Percentiles rank a stretch among this genome's conserved stretches.
Conservation (phyloP, 257 asterid species). For the Solanum etuberosum region DNA sequence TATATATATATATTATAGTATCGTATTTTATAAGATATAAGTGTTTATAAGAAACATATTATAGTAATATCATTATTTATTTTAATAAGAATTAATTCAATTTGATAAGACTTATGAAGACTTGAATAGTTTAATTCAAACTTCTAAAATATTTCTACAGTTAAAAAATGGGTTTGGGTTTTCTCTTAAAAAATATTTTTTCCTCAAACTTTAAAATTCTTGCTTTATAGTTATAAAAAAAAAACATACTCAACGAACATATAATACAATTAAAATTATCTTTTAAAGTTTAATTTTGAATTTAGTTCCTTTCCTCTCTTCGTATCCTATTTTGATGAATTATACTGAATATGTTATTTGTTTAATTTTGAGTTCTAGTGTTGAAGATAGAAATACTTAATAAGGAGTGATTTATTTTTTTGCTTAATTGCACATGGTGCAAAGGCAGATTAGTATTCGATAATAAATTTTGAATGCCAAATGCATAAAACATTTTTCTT, state of each 20-base stretch:
- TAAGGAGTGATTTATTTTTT: neutral
- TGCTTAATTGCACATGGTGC: neutral
- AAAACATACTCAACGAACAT: neutral
- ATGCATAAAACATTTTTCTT: neutral
- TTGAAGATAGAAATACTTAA: neutral
- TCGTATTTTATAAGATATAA: neutral
- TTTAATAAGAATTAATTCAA: neutral
- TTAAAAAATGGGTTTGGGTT: neutral
- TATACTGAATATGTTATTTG: too few relatives aligned
- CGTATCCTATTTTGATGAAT: too few relatives aligned
- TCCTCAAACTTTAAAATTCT: neutral
- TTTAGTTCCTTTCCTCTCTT: too few relatives aligned
- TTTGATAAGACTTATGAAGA: neutral
- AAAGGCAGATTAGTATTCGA: neutral
- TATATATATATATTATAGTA: too few relatives aligned
- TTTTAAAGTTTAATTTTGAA: neutral
- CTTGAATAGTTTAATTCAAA: neutral
- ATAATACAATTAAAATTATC: neutral
- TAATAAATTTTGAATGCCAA: neutral
- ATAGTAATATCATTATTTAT: neutral
- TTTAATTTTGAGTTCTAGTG: neutral
- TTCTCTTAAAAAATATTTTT: neutral
- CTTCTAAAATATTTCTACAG: neutral
- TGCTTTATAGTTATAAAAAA: neutral
- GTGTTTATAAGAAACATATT: neutral